Evolutionary conservation across 805 yeast genomes (phyloP).

Genomic region (Nakazawaea peltata): DNA sequence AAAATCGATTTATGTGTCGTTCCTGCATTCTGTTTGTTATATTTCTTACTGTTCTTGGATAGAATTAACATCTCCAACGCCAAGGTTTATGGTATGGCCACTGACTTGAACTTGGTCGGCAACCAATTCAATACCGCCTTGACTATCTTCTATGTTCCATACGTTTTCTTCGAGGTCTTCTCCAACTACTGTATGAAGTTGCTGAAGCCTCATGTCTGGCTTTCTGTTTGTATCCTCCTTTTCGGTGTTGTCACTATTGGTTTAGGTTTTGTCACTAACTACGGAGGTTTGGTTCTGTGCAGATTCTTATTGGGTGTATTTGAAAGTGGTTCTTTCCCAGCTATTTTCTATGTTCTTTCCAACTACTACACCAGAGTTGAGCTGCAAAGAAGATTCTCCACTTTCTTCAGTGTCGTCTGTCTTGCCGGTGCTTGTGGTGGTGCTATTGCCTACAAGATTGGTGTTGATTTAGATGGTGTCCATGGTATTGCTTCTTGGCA

Average conservation of each 20-base stretch:
- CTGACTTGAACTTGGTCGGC: slow-evolving; percentile 40
- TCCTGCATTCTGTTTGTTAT: slow-evolving; percentile 55
- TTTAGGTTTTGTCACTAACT: slow-evolving; percentile 32
- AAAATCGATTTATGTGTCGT: slow-evolving; percentile 53
- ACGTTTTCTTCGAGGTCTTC: slow-evolving; percentile 14
- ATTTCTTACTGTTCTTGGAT: slow-evolving; percentile 60
- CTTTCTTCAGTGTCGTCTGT: slow-evolving; percentile 35
- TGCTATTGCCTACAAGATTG: slow-evolving; percentile 37
- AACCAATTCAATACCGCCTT: slow-evolving; percentile 48
- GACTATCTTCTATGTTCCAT: slow-evolving; percentile 39
- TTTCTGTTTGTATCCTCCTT: slow-evolving; percentile 27
- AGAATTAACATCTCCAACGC: slow-evolving; percentile 70
- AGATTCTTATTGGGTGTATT: slow-evolving; percentile 35
- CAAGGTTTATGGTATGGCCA: slow-evolving; percentile 48
- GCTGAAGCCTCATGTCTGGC: slow-evolving; percentile 33
- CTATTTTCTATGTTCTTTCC: slow-evolving; percentile 34
- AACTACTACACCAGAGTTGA: slow-evolving; percentile 33
- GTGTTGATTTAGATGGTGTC: slow-evolving; percentile 25
- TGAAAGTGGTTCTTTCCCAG: slow-evolving; percentile 37
- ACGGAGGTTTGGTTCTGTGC: slow-evolving; percentile 31
- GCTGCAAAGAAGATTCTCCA: slow-evolving; percentile 28
- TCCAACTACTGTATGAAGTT: slow-evolving; percentile 30
- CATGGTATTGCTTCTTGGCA: slow-evolving; percentile 38
- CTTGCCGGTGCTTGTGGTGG: slow-evolving; percentile 45
- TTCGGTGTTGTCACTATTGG: slow-evolving; percentile 34